A percentile compares a stretch with the other conserved stretches of the same genome.
Evolutionary conservation across 768 basidiomycete species (phyloP).

Genomic region (Cyclocybe aegerita): DNA sequence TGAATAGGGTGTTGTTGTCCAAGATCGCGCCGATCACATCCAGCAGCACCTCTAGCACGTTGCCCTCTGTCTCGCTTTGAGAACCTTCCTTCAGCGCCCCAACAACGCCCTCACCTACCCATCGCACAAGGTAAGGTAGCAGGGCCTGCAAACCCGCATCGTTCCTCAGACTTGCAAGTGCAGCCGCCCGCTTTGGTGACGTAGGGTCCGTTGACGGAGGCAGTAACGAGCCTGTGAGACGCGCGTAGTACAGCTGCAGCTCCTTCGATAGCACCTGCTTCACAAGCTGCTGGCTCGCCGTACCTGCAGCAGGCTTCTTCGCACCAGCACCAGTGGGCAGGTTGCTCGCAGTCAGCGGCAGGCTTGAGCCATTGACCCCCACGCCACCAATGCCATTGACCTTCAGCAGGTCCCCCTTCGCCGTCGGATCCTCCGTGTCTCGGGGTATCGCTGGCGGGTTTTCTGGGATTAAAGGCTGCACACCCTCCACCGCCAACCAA

Average conservation of each 20-base stretch:
- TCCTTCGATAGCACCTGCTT: slow-evolving; percentile 93
- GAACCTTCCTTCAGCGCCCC: slow-evolving; percentile 54
- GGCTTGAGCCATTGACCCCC: slow-evolving; percentile 20
- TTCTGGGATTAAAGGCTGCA: slow-evolving; percentile 94
- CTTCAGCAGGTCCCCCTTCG: slow-evolving; percentile 26
- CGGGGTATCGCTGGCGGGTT: slow-evolving; percentile 85
- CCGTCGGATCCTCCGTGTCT: slow-evolving; percentile 35
- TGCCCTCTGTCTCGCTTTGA: slow-evolving; percentile 65
- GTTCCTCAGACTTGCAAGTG: slow-evolving; percentile 82
- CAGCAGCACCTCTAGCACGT: slow-evolving; percentile 75
- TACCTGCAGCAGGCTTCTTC: slow-evolving; percentile 28
- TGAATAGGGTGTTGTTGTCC: slow-evolving; percentile 85
- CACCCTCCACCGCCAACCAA: slow-evolving; percentile 97
- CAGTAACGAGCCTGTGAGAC: slow-evolving; percentile 82
- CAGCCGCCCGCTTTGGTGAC: slow-evolving; percentile 73
- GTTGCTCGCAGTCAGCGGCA: slow-evolving; percentile 22
- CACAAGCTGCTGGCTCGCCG: slow-evolving; percentile 67
- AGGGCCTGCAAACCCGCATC: slow-evolving; percentile 93
- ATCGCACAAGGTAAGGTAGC: slow-evolving; percentile 90
- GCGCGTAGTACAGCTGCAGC: slow-evolving; percentile 91
- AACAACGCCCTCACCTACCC: slow-evolving; percentile 90
- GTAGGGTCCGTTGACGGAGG: slow-evolving; percentile 62
- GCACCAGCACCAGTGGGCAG: slow-evolving; percentile 26
- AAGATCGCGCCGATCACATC: slow-evolving; percentile 84
- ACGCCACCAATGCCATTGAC: slow-evolving; percentile 23